Base-by-base conservation (phyloP, 148 eudicot genomes). In the Rhododendron molle region DNA sequence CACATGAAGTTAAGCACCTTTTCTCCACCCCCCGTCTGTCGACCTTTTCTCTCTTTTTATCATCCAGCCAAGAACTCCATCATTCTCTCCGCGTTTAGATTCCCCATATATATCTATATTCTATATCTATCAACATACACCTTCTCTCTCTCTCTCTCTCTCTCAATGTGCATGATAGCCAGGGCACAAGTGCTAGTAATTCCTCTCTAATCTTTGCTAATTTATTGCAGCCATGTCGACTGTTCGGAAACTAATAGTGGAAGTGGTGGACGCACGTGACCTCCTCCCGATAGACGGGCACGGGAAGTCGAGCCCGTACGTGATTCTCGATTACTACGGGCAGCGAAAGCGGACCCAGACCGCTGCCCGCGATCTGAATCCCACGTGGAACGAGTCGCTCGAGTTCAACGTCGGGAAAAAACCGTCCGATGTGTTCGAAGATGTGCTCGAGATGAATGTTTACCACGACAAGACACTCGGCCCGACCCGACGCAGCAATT, bases 211-310 rank as follows among this genome's bases (percentile, higher is more conserved):
- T 7, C n/a, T 56, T 18, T 18, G 65, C 65, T 21, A 11, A 16
- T 34, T 32, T 12, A 4, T n/a, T 38, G 38, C 26, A 6, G 36
- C 9, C 40, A 95, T 95, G 96, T 91, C 90, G 4, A 79, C 82
- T 8, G 82, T 81, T 1, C 87, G 85, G 4, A 96, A 96, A 76
- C 91, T 96, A 12, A 81, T 95, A 47, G 98, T 96, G 32, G 98
- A 95, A 72, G 94, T 96, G 8, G 86, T 95, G 26, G 99, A 96
- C 26, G 99, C 99, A 11, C 90, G 90, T 0, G 88, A 92, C 69
- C 93, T 96, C 15, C 78, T 82, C 7, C 99, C 99, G 1, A 96
- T 91, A 87, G 99, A 96, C 86, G 99, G 99, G 16, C 97, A 94
- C 23, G 99, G 99, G 0, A 89, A 94, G 3, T 93, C 94, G 9